Conservation (phyloP, 2,329 filamentous ascomycete species). For the Cercospora sesami region DNA sequence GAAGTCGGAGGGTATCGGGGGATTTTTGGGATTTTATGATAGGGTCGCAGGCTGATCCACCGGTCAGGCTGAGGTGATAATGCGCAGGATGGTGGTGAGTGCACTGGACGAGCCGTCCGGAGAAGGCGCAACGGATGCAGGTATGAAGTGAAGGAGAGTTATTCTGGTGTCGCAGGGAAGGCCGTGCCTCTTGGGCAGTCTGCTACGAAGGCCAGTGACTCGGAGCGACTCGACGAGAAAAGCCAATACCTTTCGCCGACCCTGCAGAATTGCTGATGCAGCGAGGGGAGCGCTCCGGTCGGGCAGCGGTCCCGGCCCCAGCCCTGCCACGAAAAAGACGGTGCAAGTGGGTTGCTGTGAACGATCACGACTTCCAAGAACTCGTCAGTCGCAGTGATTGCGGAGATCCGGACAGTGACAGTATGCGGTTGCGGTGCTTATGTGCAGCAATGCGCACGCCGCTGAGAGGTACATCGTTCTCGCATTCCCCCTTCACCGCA, state of each 20-base stretch:
- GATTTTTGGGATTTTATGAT: not conserved
- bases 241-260: not conserved
- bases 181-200: not conserved
- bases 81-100: not conserved
- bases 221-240: not conserved
- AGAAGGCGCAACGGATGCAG: not conserved
- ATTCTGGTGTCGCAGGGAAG: not conserved
- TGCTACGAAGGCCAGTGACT: not conserved
- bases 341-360: not conserved
- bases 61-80: not conserved
- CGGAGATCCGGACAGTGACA: not conserved
- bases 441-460: not conserved
- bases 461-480: not conserved
- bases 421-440: not conserved
- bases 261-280: not conserved
- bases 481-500: not conserved
- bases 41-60: not conserved
- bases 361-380: not conserved
- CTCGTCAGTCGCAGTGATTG: not conserved
- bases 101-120: not conserved
- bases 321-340: not conserved
- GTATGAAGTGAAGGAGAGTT: not conserved
- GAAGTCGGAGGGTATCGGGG: conserved; percentile 17
- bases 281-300: not conserved
- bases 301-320: not conserved